phyloP scores from a whole-genome alignment of 1,284 basidiomycete species.

The Pseudozyma sp. region DNA sequence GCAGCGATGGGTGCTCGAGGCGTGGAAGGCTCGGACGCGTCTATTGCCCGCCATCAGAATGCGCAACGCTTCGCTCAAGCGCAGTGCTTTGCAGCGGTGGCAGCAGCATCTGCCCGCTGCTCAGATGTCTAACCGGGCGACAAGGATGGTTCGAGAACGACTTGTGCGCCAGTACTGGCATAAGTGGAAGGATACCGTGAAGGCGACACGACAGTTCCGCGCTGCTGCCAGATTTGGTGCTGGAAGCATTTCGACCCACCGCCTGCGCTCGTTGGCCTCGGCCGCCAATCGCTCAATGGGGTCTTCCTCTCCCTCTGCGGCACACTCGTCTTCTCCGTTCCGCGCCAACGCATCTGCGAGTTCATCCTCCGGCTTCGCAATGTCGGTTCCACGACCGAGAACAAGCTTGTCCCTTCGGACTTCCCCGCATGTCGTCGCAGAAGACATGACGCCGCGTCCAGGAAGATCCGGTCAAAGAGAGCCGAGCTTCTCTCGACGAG shows the following conservation, averaged over 20 bases:
- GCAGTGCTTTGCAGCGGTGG: slow-evolving; percentile 27
- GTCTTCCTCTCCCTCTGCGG: slow-evolving; percentile 22
- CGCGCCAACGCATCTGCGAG: neutral
- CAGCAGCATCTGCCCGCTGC: slow-evolving; percentile 23
- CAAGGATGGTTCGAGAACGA: neutral
- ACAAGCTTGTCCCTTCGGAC: slow-evolving; percentile 19
- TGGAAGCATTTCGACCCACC: slow-evolving; percentile 16
- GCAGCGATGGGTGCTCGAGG: slow-evolving; percentile 14
- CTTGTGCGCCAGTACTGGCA: slow-evolving; percentile 10
- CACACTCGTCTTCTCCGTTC: slow-evolving; percentile 20
- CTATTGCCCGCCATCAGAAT: slow-evolving; percentile 46
- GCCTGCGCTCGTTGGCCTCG: slow-evolving; percentile 29
- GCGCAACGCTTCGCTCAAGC: slow-evolving; percentile 37
- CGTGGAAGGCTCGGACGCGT: slow-evolving; percentile 38
- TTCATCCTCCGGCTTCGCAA: neutral
- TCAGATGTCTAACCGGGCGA: slow-evolving; percentile 18
- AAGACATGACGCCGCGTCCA: neutral
- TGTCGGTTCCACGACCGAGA: slow-evolving; percentile 14
- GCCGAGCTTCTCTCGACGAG: slow-evolving; percentile 8
- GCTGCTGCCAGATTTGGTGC: slow-evolving; percentile 39
- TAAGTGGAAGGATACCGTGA: slow-evolving; percentile 11
- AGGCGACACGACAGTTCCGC: slow-evolving; percentile 17
- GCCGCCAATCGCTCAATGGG: slow-evolving; percentile 23
- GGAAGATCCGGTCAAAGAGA: slow-evolving; percentile 1
- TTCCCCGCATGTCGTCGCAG: neutral